Conservation (phyloP, 352 stramenopile genomes). For the Pythium aquatile region DNA sequence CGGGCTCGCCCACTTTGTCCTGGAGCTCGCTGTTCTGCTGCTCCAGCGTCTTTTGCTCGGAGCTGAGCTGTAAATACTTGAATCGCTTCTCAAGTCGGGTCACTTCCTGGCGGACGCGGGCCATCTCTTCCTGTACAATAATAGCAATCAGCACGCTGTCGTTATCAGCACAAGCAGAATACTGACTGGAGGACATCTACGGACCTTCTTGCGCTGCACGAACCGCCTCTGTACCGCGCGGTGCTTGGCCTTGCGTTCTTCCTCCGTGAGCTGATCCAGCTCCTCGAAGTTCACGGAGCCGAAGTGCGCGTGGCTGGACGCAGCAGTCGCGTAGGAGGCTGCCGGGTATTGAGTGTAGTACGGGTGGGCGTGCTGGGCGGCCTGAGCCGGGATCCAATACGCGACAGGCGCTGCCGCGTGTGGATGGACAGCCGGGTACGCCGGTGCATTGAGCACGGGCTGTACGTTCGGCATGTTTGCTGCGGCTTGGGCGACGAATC, state of each 20-base stretch:
- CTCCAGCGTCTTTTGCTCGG: conserved; percentile 34
- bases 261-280: conserved; percentile 22
- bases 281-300: conserved; percentile 4
- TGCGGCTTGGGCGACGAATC: neutral
- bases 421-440: neutral
- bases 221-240: conserved; percentile 46
- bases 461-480: conserved; percentile 1
- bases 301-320: neutral
- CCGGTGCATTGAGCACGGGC: conserved; percentile 17
- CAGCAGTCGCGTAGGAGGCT: neutral
- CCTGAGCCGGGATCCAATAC: conserved; percentile 13
- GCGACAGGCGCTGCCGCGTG: conserved; percentile 1
- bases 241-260: conserved; percentile 40
- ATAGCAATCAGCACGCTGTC: neutral
- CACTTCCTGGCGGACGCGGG: conserved; percentile 29
- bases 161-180: too few relatives aligned
- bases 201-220: conserved; percentile 42
- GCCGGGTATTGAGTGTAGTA: conserved; percentile 6
- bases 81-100: conserved; percentile 32
- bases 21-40: conserved; percentile 27
- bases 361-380: conserved; percentile 1
- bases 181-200: neutral
- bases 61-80: conserved; percentile 26
- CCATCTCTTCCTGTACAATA: conserved; percentile 28
- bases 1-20: conserved; percentile 7